Base-by-base conservation (phyloP, 495 filamentous ascomycete species). In the Penicillium paradoxum region DNA sequence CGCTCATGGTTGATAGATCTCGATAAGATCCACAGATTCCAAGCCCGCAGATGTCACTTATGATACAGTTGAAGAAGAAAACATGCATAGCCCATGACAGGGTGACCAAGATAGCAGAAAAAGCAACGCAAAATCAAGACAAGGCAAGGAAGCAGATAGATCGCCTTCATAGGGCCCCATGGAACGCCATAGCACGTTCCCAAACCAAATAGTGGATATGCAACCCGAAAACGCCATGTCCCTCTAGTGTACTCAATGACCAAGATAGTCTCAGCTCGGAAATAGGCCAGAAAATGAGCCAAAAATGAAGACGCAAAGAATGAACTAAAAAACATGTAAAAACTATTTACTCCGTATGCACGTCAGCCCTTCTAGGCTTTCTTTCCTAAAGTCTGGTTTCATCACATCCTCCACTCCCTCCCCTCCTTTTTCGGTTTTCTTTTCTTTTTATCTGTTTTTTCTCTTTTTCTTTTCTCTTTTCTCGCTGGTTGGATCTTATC, bases 41-140 rank as follows among this genome's bases (percentile, higher is more conserved):
- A 51, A 15, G 11, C 21, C 29, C 27, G 11, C 36, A 39, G 17
- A 18, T 10, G 22, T 22, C 45, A 50, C 24, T 30, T 53, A 56
- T 58, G 45, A 32, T 60, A 58, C 55, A 64, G 18, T 34, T 22
- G 19, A 15, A 52, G n/a, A 51, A 57, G 38, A 48, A 29, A 34
- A 29, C 25, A 57, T n/a, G 19, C 30, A n/a, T 34, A 48, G 30
- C 51, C 24, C 36, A 46, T 41, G 27, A 21, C 22, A 14, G 30
- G 24, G 3, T 27, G 24, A 27, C n/a, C n/a, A 27, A 27, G 7
- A 27, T 27, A 10, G 9, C 7, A 18, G 42, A 41, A 45, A 32
- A 45, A 24, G 6, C 45, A 30, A n/a, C 6, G 15, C 10, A 34
- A 38, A 22, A 38, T 13, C 24, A n/a, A 15, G 17, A n/a, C 25